Base-by-base conservation (phyloP, 768 basidiomycete species). In the Pisolithus sp. region DNA sequence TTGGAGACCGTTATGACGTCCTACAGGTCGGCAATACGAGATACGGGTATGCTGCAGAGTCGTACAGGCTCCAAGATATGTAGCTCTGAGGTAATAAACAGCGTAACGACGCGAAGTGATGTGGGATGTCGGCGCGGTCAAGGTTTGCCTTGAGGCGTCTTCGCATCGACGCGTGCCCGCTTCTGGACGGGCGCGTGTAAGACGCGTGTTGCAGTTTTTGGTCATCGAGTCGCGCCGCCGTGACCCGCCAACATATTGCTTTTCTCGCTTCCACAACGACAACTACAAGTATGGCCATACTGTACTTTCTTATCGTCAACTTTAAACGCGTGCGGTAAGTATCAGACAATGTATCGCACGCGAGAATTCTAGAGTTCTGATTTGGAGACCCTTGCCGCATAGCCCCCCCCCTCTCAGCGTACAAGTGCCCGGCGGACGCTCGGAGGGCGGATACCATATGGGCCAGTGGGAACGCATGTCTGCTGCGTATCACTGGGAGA, bases 71-170 rank as follows among this genome's bases (percentile, higher is more conserved):
- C 54, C 48, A 31, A 52, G 42, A 37, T 31, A 49, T 30, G 26
- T 46, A 53, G 54, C 17, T 45, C 26, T 68, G 66, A 69, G 61
- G 66, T 68, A 68, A 67, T 64, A 37, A 37, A 40, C 57, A 51
- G 50, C 48, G 51, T 52, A 42, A 42, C 24, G 26, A 34, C 49
- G 34, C 24, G 50, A 53, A 51, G 50, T 54, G 42, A 53, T 53
- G 55, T 58, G 52, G 64, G 64, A 58, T 65, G 59, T 63, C 42
- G 43, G 57, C 62, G 64, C 57, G 55, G n/a, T 18, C 30, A 60
- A 58, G 54, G 63, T 39, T 39, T 53, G 60, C 63, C 61, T 63
- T 65, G 69, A 68, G 62, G 68, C 65, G 50, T 39, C 30, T 53
- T 66, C 37, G 63, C 56, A 53, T 59, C 49, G 53, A 57, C 53